Evolutionary conservation across 129 eudicot genomes (phyloP), one percentile per base, ranked within the genome.

Genomic region (Gnaphalium uliginosum): DNA sequence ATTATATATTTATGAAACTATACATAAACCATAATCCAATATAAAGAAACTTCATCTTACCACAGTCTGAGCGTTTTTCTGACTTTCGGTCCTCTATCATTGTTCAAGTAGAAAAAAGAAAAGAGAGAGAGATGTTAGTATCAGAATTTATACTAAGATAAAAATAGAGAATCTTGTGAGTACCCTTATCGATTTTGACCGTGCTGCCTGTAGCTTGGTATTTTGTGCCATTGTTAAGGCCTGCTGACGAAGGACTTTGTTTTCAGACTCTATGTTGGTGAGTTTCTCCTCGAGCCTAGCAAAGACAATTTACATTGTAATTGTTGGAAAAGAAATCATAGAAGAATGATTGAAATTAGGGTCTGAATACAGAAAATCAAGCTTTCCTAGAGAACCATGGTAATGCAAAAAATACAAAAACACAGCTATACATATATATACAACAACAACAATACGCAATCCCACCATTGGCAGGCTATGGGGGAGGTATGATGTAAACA

Each of bases 161-260:
- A 73, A 54, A 48, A 76, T 29, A 67, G 27, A 72, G 61, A 48
- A 19, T 10, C 71, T 65, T 27, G 68, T 51, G 71, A 62, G 73
- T 86, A 93, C 98, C 98, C 85, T 82, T 37, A 82, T 73, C 51
- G 98, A 93, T 72, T 89, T 94, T 69, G 96, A 84, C 29, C 91
- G 88, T 53, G 81, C 81, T 33, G 89, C 83, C 24, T 81, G 82
- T 71, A 82, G 71, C 82, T 90, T 94, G 71, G 82, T 78, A 58
- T 82, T 90, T 83, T 90, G 93, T 29, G 98, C 96, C 91, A 93
- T 93, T 46, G 88, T 67, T 54, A 93, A 86, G 72, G 97, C 98
- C 81, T 93, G 91, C 83, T 90, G 97, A 68, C 97, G 98, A 73
- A 94, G 96, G 71, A 90, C 90, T 80, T 90, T 85, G 76, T 94